Percentiles rank a stretch among this genome's conserved stretches.
These are phyloP conservation scores for Penicillium sp. DNA, from an alignment of 2,329 filamentous ascomycete genomes.

Conservation along the genomic window DNA sequence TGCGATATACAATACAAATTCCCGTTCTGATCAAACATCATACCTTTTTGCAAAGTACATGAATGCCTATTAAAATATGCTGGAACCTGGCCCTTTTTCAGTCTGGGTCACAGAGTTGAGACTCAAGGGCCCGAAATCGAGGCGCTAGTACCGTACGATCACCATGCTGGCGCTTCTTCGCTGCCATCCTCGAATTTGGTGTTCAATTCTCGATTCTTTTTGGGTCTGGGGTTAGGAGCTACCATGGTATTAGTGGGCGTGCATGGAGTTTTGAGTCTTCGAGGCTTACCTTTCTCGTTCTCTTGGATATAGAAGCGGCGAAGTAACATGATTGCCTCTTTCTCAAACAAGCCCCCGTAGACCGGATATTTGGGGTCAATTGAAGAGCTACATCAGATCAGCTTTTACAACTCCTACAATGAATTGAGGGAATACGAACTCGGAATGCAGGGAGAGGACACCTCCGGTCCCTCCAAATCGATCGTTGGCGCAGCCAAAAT, in stretches of 20 bases:
- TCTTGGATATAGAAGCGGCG: constrained; percentile 97
- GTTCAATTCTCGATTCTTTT: constrained; percentile 65
- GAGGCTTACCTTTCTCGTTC: constrained; percentile 76
- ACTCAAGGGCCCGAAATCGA: no score
- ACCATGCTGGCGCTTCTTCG: constrained; percentile 2
- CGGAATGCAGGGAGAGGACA: constrained; percentile 82
- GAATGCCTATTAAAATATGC: background rate
- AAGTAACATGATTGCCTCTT: constrained; percentile 90
- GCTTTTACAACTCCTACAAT: background rate
- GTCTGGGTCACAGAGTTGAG: background rate
- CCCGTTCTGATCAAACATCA: constrained; percentile 9
- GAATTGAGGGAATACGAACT: constrained; percentile 46
- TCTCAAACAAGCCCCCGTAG: constrained; percentile 82
- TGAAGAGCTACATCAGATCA: constrained; percentile 55
- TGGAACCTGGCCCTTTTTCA: background rate
- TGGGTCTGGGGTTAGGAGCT: constrained; percentile 65
- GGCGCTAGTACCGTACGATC: background rate
- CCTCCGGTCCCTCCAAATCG: constrained; percentile 96
- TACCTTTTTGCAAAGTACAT: background rate
- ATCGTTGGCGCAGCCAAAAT: constrained; percentile 94
- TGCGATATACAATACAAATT: constrained; percentile 25
- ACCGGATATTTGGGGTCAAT: constrained; percentile 79
- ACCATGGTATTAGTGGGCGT: constrained; percentile 11
- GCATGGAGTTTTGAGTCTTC: background rate
- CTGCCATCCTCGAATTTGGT: constrained; percentile 50